A percentile compares a stretch with the other conserved stretches of the same genome.
These are phyloP conservation scores for Citrullus mucosospermus DNA, from an alignment of 306 rosid species.

Conservation along the genomic window DNA sequence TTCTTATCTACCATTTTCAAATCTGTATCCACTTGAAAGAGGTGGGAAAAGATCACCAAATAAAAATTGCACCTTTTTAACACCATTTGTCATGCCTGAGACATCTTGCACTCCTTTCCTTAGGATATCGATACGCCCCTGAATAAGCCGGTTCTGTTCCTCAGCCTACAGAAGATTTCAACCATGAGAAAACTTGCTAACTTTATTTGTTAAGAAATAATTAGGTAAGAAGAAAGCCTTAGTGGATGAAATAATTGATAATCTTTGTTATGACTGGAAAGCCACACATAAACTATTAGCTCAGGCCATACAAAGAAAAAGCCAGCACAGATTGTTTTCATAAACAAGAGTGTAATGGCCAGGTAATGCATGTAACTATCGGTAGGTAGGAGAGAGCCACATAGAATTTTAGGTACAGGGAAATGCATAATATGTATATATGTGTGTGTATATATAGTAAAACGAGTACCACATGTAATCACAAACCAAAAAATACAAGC, in stretches of 20 bases:
- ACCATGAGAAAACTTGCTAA: not conserved
- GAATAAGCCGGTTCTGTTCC: conserved; percentile 31
- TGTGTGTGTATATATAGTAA: not conserved
- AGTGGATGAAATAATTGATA: not conserved
- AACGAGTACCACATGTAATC: not conserved
- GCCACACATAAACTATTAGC: not conserved
- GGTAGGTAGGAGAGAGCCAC: not conserved
- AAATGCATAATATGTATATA: not conserved
- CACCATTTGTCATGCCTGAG: conserved; percentile 17
- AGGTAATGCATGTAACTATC: not conserved
- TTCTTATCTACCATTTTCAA: conserved; percentile 2
- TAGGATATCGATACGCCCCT: conserved; percentile 27
- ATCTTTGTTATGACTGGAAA: not conserved
- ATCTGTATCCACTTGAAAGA: conserved; percentile 7
- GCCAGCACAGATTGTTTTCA: not conserved
- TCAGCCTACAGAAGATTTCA: conserved; percentile 29
- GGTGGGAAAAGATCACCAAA: conserved; percentile 1
- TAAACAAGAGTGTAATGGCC: not conserved
- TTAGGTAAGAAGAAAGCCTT: not conserved
- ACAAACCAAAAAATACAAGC: not conserved
- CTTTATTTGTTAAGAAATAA: not conserved
- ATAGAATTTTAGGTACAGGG: not conserved
- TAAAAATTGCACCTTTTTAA: conserved; percentile 26
- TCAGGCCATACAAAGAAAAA: not conserved
- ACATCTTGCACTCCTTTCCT: conserved; percentile 29